Conservation (phyloP, 371 early-diverging fungal species). For the Funneliformis caledonium region DNA sequence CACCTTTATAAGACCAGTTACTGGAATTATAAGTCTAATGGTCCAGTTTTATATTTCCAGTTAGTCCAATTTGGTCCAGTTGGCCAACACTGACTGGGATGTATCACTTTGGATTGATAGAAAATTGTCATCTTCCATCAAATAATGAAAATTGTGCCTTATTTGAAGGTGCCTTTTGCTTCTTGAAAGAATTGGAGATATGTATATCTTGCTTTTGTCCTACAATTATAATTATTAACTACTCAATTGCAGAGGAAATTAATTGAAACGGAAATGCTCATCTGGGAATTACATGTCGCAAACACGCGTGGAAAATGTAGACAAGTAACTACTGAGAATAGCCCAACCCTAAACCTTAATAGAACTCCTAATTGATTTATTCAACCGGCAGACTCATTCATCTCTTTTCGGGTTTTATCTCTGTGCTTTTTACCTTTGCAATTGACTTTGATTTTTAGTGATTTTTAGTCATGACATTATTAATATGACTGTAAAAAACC, state of each 20-base stretch:
- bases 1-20: no score
- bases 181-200: conserved; percentile 26
- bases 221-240: conserved; percentile 8
- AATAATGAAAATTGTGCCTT: neutral
- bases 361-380: neutral
- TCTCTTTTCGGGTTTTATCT: no score
- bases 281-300: neutral
- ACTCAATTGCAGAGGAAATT: conserved; percentile 7
- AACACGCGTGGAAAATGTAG: conserved; percentile 12
- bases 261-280: neutral
- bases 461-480: no score
- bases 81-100: neutral
- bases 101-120: conserved; percentile 8
- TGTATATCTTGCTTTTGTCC: conserved; percentile 9
- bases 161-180: conserved; percentile 21
- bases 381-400: no score
- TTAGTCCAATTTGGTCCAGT: no score
- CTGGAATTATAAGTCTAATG: no score
- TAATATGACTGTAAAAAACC: no score
- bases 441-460: no score
- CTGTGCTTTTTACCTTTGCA: no score
- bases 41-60: no score
- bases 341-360: conserved; percentile 6
- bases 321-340: conserved; percentile 1
- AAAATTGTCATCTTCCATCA: conserved; percentile 13